Conservation (phyloP, 257 asterid species). For the Nicotiana attenuata region DNA sequence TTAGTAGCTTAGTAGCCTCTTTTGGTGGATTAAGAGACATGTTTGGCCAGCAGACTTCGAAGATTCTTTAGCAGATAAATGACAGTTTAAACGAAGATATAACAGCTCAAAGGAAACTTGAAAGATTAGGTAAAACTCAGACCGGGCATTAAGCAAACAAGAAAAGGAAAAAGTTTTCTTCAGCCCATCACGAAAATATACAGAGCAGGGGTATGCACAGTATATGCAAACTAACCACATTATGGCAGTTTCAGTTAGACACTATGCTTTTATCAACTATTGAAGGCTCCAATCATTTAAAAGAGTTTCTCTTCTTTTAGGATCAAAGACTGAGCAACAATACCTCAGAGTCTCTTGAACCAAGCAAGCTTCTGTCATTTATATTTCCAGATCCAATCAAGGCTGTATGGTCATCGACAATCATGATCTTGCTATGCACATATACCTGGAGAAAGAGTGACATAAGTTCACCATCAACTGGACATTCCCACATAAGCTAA, state of each 20-base stretch:
- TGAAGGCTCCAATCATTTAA: neutral
- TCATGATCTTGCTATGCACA: conserved; percentile 98
- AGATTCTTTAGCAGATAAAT: neutral
- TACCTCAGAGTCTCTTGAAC: conserved; percentile 99
- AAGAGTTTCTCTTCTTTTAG: neutral
- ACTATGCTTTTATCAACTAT: neutral
- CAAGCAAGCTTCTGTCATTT: conserved; percentile 92
- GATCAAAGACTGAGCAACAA: conserved; percentile 5
- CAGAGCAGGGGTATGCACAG: neutral
- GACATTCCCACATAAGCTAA: neutral
- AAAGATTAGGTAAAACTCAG: neutral
- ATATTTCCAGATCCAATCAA: conserved; percentile 90
- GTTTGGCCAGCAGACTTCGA: neutral
- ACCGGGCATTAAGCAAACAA: neutral
- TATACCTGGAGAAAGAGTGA: conserved; percentile 44
- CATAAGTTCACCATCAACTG: neutral
- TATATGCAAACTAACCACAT: neutral
- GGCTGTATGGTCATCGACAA: conserved; percentile 66
- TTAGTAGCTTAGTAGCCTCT: neutral
- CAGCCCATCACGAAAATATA: neutral
- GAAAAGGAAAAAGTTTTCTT: neutral
- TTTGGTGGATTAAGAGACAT: neutral
- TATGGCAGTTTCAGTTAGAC: neutral
- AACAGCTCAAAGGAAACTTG: neutral
- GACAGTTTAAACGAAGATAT: neutral